Percentiles rank a stretch among this genome's conserved stretches.
These are phyloP conservation scores for Suillus weaverae DNA, from an alignment of 768 basidiomycete species.

Conservation along the genomic window DNA sequence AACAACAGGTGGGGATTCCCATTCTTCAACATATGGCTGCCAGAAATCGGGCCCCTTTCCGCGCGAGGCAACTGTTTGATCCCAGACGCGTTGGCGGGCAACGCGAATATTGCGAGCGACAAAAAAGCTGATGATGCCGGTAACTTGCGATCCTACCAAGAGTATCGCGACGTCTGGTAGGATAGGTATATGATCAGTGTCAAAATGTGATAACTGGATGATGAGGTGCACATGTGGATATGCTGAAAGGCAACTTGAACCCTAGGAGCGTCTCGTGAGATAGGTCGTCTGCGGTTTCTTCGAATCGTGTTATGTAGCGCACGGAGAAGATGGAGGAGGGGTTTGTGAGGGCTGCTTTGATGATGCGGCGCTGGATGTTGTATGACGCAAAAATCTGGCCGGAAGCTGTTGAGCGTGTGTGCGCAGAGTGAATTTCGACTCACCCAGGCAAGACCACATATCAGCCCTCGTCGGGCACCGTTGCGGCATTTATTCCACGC, in stretches of 20 bases:
- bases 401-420: background rate
- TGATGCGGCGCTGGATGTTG: slow-evolving; percentile 66
- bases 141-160: slow-evolving; percentile 72
- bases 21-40: slow-evolving; percentile 81
- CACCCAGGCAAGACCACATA: slow-evolving; percentile 74
- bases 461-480: slow-evolving; percentile 66
- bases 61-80: slow-evolving; percentile 79
- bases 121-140: slow-evolving; percentile 78
- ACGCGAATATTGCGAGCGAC: slow-evolving; percentile 80
- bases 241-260: slow-evolving; percentile 59
- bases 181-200: background rate
- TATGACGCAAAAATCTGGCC: slow-evolving; percentile 65
- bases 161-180: slow-evolving; percentile 69
- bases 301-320: slow-evolving; percentile 26
- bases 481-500: slow-evolving; percentile 87
- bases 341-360: slow-evolving; percentile 37
- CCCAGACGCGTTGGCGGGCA: slow-evolving; percentile 75
- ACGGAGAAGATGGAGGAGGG: slow-evolving; percentile 31
- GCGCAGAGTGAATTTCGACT: slow-evolving; percentile 17
- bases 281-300: slow-evolving; percentile 28
- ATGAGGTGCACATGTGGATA: slow-evolving; percentile 62
- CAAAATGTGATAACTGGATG: background rate
- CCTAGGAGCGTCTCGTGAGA: slow-evolving; percentile 62
- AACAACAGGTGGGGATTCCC: slow-evolving; percentile 58
- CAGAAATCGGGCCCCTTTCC: slow-evolving; percentile 85